These are phyloP conservation scores for Ceratocystis ficicola DNA, from an alignment of 2,329 filamentous ascomycete species.

Conservation along the genomic window DNA sequence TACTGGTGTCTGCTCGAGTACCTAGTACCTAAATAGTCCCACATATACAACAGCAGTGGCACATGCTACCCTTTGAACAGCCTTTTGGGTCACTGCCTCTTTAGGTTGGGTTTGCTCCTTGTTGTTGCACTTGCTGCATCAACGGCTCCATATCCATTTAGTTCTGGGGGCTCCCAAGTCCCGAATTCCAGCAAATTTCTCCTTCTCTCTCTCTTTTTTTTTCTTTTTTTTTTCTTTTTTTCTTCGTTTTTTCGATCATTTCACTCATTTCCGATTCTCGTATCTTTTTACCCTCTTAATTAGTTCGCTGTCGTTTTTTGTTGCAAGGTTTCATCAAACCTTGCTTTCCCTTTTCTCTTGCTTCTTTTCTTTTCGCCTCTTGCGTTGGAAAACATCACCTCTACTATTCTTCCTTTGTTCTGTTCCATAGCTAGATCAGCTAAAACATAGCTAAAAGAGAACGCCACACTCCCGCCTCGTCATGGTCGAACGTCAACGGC, in stretches of 20 bases:
- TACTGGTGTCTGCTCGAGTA: not conserved
- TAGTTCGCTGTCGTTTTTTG: not conserved
- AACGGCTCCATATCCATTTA: not conserved
- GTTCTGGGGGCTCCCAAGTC: conserved; percentile 4
- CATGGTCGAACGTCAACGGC: conserved; percentile 6
- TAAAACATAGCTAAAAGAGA: not conserved
- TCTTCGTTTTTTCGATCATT: not conserved
- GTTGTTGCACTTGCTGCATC: not conserved
- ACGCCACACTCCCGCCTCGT: not conserved
- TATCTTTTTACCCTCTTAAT: not conserved
- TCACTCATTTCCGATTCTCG: not conserved
- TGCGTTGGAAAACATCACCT: not conserved
- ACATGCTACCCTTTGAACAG: not conserved
- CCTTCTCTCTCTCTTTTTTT: not conserved
- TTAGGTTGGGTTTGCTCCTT: not conserved
- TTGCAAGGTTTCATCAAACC: not conserved
- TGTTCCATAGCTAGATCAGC: not conserved
- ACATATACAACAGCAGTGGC: not conserved
- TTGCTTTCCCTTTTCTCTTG: not conserved
- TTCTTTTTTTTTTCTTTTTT: not conserved
- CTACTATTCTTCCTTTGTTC: not conserved
- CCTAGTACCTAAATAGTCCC: not conserved
- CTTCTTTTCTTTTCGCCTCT: not conserved
- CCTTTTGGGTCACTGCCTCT: not conserved
- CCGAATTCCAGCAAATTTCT: not conserved